phyloP scores from a whole-genome alignment of 2,329 filamentous ascomycete genomes.

The Colletotrichum camelliae region DNA sequence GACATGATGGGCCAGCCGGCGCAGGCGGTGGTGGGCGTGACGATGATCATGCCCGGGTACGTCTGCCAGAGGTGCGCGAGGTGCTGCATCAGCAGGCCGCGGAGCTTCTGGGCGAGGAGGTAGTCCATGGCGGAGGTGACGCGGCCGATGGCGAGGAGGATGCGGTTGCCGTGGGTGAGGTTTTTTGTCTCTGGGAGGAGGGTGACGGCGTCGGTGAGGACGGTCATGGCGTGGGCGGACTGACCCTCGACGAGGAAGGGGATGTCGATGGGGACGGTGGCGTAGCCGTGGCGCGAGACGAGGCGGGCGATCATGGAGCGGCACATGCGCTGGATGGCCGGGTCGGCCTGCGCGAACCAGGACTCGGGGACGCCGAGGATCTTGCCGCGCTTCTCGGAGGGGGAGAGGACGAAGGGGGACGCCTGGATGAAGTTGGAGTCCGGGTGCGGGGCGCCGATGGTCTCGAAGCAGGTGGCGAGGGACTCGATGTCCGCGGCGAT shows the following conservation, averaged over 20 bases:
- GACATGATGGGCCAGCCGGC: conserved; percentile 49
- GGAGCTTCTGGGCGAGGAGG: conserved; percentile 72
- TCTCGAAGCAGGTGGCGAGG: conserved; percentile 67
- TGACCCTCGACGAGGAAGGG: conserved; percentile 68
- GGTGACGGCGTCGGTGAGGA: conserved; percentile 66
- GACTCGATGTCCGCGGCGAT: conserved; percentile 72
- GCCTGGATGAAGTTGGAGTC: conserved; percentile 57
- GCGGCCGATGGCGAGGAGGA: conserved; percentile 69
- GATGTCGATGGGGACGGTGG: conserved; percentile 59
- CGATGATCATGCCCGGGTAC: conserved; percentile 72
- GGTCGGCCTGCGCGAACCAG: conserved; percentile 62
- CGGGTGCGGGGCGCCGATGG: conserved; percentile 69
- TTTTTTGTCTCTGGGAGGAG: conserved; percentile 50
- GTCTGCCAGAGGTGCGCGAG: conserved; percentile 68
- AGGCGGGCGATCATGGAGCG: conserved; percentile 57
- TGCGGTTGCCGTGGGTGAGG: conserved; percentile 66
- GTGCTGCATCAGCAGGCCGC: conserved; percentile 73
- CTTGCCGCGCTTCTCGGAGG: conserved; percentile 38
- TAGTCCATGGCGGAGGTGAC: conserved; percentile 71
- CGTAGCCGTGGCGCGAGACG: conserved; percentile 55
- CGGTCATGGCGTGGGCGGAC: conserved; percentile 75
- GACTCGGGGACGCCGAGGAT: conserved; percentile 67
- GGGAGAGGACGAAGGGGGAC: conserved; percentile 28
- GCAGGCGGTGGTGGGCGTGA: conserved; percentile 69
- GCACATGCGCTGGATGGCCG: conserved; percentile 47